Conservation (phyloP, 2,329 filamentous ascomycete genomes). For the Cladosporium sphaerospermum region DNA sequence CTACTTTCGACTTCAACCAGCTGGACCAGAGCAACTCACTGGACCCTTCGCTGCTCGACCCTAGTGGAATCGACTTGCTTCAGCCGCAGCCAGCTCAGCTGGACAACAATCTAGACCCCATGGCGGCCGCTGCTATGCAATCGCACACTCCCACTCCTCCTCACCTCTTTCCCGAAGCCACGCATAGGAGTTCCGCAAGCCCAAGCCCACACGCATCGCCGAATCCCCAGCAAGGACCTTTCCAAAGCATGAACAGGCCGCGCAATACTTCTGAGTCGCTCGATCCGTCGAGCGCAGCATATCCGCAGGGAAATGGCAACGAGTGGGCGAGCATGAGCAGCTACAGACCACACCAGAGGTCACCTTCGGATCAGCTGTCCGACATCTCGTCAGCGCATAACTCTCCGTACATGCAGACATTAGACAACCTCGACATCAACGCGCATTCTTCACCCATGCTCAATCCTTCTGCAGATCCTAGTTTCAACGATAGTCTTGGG, state of each 20-base stretch:
- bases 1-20: conserved; percentile 46
- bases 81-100: conserved; percentile 40
- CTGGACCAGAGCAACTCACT: conserved; percentile 52
- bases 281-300: conserved; percentile 55
- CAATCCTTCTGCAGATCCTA: conserved; percentile 61
- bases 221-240: conserved; percentile 45
- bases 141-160: conserved; percentile 49
- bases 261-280: conserved; percentile 51
- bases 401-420: conserved; percentile 72
- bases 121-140: conserved; percentile 46
- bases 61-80: conserved; percentile 35
- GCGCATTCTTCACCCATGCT: conserved; percentile 75
- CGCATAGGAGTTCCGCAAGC: conserved; percentile 38
- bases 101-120: conserved; percentile 41
- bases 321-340: conserved; percentile 55
- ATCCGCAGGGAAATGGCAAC: conserved; percentile 44
- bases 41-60: conserved; percentile 53
- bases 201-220: conserved; percentile 50
- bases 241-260: conserved; percentile 46
- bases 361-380: conserved; percentile 78
- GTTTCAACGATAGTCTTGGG: conserved; percentile 72
- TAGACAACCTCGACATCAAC: conserved; percentile 73
- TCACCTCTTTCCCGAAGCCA: conserved; percentile 47
- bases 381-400: conserved; percentile 80
- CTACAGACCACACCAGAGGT: conserved; percentile 77